Conservation (phyloP, 2,329 filamentous ascomycete genomes). For the Sarocladium brachiariae region DNA sequence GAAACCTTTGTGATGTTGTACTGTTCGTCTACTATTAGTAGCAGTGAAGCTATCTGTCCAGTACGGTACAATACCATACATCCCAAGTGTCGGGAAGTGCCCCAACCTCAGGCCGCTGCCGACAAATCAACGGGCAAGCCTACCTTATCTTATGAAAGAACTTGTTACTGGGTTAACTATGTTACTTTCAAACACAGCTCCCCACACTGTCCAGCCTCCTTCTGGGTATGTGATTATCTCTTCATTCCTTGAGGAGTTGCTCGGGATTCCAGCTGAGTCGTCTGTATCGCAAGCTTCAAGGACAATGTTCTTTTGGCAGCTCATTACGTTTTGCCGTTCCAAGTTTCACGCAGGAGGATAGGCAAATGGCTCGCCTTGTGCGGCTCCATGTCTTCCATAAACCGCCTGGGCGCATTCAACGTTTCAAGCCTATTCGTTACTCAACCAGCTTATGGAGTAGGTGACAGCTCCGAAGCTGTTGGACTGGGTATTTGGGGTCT, state of each 20-base stretch:
- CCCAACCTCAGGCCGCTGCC: too few species aligned
- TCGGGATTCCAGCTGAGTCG: not conserved
- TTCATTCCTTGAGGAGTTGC: not conserved
- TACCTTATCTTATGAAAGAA: too few species aligned
- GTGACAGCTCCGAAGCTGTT: constrained; percentile 7
- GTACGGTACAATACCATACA: too few species aligned
- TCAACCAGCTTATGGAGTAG: constrained; percentile 11
- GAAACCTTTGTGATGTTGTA: too few species aligned
- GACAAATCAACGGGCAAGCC: too few species aligned
- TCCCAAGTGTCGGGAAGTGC: too few species aligned
- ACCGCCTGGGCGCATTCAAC: constrained; percentile 10
- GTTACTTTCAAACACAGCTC: too few species aligned
- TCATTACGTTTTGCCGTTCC: too few species aligned
- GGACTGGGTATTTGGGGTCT: constrained; percentile 12
- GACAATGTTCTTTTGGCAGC: not conserved
- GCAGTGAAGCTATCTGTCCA: too few species aligned
- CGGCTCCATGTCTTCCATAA: constrained; percentile 12
- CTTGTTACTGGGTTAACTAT: too few species aligned
- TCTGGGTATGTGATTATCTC: constrained; percentile 8
- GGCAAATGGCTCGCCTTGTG: constrained; percentile 11
- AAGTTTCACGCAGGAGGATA: too few species aligned
- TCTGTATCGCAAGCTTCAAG: not conserved
- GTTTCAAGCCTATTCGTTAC: constrained; percentile 9
- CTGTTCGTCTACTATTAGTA: too few species aligned
- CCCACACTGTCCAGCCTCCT: constrained; percentile 11